Evolutionary conservation across 2,329 filamentous ascomycete genomes (phyloP).

Genomic region (Aspergillus novofumigatus): DNA sequence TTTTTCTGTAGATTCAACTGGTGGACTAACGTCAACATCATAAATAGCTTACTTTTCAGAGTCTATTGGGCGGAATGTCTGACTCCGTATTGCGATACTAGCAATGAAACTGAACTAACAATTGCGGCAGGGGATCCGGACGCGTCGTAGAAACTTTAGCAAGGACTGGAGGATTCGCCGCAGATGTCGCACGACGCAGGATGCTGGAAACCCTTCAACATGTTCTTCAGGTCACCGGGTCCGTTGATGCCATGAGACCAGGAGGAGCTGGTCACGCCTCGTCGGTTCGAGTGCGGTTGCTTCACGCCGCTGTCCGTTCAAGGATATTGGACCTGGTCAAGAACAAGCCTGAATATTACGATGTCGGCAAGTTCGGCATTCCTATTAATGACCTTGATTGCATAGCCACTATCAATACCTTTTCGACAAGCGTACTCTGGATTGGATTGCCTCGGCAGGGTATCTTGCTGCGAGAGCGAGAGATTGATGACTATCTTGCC

Average conservation of each 20-base stretch:
- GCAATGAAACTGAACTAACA: constrained; percentile 1
- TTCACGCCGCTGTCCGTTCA: constrained; percentile 64
- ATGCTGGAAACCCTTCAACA: constrained; percentile 72
- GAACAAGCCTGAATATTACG: constrained; percentile 59
- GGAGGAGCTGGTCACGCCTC: constrained; percentile 63
- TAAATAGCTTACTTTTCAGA: constrained; percentile 27
- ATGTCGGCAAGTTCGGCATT: constrained; percentile 55
- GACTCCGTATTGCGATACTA: background rate
- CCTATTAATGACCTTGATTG: constrained; percentile 74
- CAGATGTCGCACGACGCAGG: constrained; percentile 61
- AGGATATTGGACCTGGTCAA: constrained; percentile 59
- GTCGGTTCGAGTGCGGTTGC: constrained; percentile 63
- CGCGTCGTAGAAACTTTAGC: constrained; percentile 70
- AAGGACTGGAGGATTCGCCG: constrained; percentile 69
- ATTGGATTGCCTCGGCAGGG: constrained; percentile 68
- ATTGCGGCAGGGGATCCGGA: constrained; percentile 53
- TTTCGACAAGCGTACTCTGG: constrained; percentile 65
- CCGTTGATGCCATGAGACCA: constrained; percentile 62
- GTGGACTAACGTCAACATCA: background rate
- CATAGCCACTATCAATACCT: constrained; percentile 67
- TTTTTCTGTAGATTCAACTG: background rate
- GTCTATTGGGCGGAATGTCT: constrained; percentile 28
- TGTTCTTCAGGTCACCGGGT: constrained; percentile 65
- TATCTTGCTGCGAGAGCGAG: constrained; percentile 58
- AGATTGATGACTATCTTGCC: constrained; percentile 66